phyloP scores from a whole-genome alignment of 2,329 filamentous ascomycete species.

The Colletotrichum australisinense region DNA sequence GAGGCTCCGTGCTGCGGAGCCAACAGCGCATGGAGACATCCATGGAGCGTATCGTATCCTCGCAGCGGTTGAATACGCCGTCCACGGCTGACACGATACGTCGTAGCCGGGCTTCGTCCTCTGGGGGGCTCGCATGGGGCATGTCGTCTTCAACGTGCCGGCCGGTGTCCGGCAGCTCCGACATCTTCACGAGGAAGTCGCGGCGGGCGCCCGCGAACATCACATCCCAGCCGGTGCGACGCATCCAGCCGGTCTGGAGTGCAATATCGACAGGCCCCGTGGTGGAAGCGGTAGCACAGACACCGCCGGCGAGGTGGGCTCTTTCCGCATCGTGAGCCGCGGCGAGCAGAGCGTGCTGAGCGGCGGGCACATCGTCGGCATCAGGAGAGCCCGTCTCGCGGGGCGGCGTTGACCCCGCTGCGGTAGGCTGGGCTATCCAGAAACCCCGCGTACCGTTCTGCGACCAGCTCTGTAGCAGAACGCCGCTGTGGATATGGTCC shows the following conservation, averaged over 20 bases:
- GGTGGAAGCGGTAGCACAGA: neutral
- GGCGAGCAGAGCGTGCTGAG: conserved; percentile 1
- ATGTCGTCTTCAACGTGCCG: neutral
- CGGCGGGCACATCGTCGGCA: neutral
- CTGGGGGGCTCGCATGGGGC: neutral
- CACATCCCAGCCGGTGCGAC: neutral
- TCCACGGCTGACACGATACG: neutral
- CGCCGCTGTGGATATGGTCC: neutral
- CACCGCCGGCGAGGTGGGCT: neutral
- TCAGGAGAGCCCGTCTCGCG: neutral
- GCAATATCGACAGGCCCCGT: neutral
- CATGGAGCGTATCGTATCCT: neutral
- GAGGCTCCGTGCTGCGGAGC: neutral
- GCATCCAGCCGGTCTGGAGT: conserved; percentile 1
- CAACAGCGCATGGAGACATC: conserved; percentile 9
- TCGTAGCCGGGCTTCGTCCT: neutral
- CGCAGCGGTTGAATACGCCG: neutral
- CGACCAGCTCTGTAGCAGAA: neutral
- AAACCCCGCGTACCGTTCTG: neutral
- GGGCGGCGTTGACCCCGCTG: neutral
- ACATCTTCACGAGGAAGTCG: neutral
- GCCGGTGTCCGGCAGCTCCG: neutral
- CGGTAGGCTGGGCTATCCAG: neutral
- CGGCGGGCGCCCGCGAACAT: neutral
- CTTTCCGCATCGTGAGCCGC: neutral